Percentiles rank a stretch among this genome's conserved stretches.
Evolutionary conservation across 257 asterid genomes (phyloP).

Genomic region (Thymus mandschuricus): DNA sequence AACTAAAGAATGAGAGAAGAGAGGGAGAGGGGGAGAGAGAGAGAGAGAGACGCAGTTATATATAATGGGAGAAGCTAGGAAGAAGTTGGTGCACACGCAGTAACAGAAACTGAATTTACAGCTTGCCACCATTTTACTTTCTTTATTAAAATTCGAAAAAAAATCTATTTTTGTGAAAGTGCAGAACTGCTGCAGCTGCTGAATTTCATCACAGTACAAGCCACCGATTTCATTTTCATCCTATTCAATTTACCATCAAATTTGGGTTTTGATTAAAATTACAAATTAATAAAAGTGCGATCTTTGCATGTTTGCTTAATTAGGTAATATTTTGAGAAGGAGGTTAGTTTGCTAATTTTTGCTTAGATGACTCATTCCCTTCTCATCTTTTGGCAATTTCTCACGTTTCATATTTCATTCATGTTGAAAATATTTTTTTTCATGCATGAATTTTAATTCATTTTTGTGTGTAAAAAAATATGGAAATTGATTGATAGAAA

Average conservation of each 20-base stretch:
- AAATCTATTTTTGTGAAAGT: conserved; percentile 5
- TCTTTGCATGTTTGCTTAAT: neutral
- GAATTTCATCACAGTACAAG: neutral
- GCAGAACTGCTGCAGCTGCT: conserved; percentile 24
- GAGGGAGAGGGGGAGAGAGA: neutral
- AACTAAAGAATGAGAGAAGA: neutral
- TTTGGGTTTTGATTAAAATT: neutral
- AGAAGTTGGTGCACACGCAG: conserved; percentile 6
- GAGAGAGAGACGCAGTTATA: neutral
- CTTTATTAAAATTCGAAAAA: neutral
- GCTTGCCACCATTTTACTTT: conserved; percentile 11
- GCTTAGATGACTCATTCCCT: neutral
- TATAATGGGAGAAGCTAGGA: conserved; percentile 23
- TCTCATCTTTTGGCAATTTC: no score
- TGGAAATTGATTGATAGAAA: neutral
- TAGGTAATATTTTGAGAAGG: conserved; percentile 10
- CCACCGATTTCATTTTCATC: neutral
- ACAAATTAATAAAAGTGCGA: no score
- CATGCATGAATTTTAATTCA: no score
- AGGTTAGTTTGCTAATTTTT: conserved; percentile 20
- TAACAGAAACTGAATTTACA: conserved; percentile 21
- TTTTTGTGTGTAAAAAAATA: no score
- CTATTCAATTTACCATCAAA: neutral
- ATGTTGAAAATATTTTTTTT: no score
- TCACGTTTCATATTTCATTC: no score